Evolutionary conservation across 1,284 basidiomycete genomes (phyloP).

Genomic region (Cutaneotrichosporon sp.): DNA sequence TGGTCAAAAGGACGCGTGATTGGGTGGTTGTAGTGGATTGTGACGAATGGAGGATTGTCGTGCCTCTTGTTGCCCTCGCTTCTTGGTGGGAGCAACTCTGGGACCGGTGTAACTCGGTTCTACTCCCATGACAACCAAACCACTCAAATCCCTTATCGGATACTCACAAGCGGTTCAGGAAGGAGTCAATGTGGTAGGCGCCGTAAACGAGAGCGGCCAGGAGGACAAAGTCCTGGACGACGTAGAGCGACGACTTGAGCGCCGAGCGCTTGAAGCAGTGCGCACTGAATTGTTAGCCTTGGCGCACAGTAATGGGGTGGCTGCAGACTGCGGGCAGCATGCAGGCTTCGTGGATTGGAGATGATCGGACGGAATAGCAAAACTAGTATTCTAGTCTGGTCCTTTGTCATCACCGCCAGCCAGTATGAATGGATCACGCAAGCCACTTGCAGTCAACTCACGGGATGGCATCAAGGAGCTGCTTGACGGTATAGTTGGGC

Average conservation of each 20-base stretch:
- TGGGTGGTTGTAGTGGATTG: neutral
- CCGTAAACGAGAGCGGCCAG: slow-evolving; percentile 69
- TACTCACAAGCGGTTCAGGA: slow-evolving; percentile 45
- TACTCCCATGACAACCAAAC: neutral
- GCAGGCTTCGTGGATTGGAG: neutral
- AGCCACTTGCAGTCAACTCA: slow-evolving; percentile 47
- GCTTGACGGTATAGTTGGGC: slow-evolving; percentile 54
- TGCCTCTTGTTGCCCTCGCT: neutral
- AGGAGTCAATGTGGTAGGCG: slow-evolving; percentile 66
- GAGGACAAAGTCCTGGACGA: slow-evolving; percentile 73
- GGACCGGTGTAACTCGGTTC: neutral
- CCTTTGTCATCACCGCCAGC: no score
- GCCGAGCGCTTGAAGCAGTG: slow-evolving; percentile 94
- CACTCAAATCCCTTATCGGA: neutral
- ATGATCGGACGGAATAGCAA: slow-evolving; percentile 12
- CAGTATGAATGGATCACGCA: neutral
- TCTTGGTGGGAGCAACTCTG: neutral
- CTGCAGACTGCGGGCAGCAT: no score
- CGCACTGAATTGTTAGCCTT: slow-evolving; percentile 56
- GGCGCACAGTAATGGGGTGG: neutral
- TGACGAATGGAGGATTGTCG: neutral
- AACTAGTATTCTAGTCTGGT: neutral
- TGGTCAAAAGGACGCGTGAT: neutral
- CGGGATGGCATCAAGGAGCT: slow-evolving; percentile 81
- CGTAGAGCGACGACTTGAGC: slow-evolving; percentile 75